phyloP scores from a whole-genome alignment of 495 filamentous ascomycete genomes.

The Paragyromitra xinjiangensis region DNA sequence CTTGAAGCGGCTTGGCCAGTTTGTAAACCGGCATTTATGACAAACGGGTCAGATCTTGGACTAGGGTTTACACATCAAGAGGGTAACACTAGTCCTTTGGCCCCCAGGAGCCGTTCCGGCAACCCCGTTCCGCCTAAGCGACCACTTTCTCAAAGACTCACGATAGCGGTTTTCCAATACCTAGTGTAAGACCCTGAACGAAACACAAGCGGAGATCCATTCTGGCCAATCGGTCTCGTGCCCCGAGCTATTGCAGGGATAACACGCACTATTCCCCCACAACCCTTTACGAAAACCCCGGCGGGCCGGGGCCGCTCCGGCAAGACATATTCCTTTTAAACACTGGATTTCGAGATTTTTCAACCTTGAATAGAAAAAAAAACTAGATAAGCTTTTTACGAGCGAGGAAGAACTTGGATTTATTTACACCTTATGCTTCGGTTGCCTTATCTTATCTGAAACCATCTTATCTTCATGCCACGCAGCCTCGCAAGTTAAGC shows the following conservation, averaged over 20 bases:
- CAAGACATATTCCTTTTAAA: constrained; percentile 18
- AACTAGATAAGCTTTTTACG: background rate
- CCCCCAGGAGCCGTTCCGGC: background rate
- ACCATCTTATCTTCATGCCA: constrained; percentile 18
- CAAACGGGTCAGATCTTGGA: too few species aligned
- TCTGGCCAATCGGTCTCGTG: constrained; percentile 12
- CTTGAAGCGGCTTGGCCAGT: too few species aligned
- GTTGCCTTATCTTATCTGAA: constrained; percentile 8
- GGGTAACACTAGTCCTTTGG: too few species aligned
- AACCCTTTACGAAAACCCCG: constrained; percentile 6
- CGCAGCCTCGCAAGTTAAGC: background rate
- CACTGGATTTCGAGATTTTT: constrained; percentile 2
- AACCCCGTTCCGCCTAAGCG: background rate
- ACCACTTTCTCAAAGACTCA: background rate
- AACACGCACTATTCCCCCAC: background rate
- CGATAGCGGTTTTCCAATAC: background rate
- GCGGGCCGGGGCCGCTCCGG: constrained; percentile 41
- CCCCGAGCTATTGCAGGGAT: constrained; percentile 7
- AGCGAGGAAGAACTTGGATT: background rate
- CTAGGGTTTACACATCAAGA: too few species aligned
- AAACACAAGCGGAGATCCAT: background rate
- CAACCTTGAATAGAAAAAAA: background rate
- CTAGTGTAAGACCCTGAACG: background rate
- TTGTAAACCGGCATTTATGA: too few species aligned
- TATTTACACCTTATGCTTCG: background rate